Conservation (phyloP, 2,329 filamentous ascomycete species). For the Fusarium longipes region DNA sequence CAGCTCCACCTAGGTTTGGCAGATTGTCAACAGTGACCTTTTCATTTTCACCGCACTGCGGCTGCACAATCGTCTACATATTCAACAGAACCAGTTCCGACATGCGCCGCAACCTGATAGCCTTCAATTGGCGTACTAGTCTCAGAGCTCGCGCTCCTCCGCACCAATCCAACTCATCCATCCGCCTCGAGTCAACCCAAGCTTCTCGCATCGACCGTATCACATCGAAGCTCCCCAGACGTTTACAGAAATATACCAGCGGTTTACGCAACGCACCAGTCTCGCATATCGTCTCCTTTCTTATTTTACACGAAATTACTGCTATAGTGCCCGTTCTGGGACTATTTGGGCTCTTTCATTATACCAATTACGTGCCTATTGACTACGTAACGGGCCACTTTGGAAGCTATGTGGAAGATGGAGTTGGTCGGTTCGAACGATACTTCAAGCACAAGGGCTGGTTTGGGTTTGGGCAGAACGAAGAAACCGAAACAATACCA, state of each 20-base stretch:
- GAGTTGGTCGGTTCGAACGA: slow-evolving; percentile 77
- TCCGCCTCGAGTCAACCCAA: slow-evolving; percentile 47
- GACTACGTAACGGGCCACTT: slow-evolving; percentile 62
- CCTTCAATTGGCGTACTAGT: slow-evolving; percentile 39
- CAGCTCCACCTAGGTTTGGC: slow-evolving; percentile 24
- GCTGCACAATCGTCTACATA: neutral
- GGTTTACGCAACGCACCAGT: slow-evolving; percentile 80
- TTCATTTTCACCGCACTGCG: neutral
- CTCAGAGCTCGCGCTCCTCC: slow-evolving; percentile 23
- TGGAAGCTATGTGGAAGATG: slow-evolving; percentile 65
- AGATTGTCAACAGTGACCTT: slow-evolving; percentile 7
- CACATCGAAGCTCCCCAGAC: slow-evolving; percentile 68
- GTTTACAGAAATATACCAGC: slow-evolving; percentile 75
- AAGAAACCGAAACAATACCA: slow-evolving; percentile 10
- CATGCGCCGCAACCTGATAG: slow-evolving; percentile 45
- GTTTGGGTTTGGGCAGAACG: slow-evolving; percentile 70
- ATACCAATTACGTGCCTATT: slow-evolving; percentile 77
- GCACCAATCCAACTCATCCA: slow-evolving; percentile 9
- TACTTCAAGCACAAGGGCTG: slow-evolving; percentile 85
- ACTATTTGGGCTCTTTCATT: slow-evolving; percentile 83
- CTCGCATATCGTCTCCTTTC: slow-evolving; percentile 85
- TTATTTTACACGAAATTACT: slow-evolving; percentile 92
- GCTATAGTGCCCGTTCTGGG: slow-evolving; percentile 83
- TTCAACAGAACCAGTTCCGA: neutral
- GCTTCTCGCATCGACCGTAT: slow-evolving; percentile 58